These are phyloP conservation scores for Debaryomyces singareniensis DNA, from an alignment of 1,139 yeast genomes.

Conservation along the genomic window DNA sequence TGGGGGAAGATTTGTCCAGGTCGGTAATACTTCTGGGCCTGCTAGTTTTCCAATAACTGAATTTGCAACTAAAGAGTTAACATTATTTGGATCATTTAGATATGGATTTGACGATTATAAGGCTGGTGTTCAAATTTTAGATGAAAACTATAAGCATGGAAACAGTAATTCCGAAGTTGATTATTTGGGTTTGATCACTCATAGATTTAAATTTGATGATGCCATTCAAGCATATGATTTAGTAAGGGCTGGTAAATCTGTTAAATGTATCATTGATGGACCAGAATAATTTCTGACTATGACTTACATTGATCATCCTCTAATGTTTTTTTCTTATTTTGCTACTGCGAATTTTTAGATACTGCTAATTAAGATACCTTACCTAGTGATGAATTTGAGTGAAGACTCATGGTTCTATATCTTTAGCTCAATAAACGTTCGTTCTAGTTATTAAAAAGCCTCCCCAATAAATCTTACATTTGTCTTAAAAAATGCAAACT, in stretches of 20 bases:
- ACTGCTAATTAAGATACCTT: too few species aligned
- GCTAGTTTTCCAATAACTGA: slow-evolving; percentile 62
- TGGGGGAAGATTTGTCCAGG: slow-evolving; percentile 68
- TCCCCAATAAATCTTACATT: too few species aligned
- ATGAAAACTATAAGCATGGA: slow-evolving; percentile 49
- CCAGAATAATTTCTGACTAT: slow-evolving; percentile 16
- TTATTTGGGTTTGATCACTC: slow-evolving; percentile 53
- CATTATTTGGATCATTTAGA: slow-evolving; percentile 60
- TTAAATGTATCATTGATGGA: slow-evolving; percentile 60
- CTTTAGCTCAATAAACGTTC: too few species aligned
- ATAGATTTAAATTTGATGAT: slow-evolving; percentile 59
- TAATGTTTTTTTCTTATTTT: too few species aligned
- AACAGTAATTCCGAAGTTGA: slow-evolving; percentile 30
- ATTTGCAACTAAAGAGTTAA: slow-evolving; percentile 56
- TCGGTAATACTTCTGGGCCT: slow-evolving; percentile 67
- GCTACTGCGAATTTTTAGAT: too few species aligned
- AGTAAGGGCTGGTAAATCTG: slow-evolving; percentile 46
- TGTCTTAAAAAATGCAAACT: too few species aligned
- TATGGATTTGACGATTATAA: slow-evolving; percentile 64
- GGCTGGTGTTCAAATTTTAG: slow-evolving; percentile 54
- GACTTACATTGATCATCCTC: too few species aligned
- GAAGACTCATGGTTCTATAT: too few species aligned
- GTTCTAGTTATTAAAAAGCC: too few species aligned
- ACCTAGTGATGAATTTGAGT: too few species aligned
- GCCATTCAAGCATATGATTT: slow-evolving; percentile 69